Evolutionary conservation across 305 asterid species (phyloP), one percentile per base, ranked within the genome.

Genomic region (Ruellia speciosa): DNA sequence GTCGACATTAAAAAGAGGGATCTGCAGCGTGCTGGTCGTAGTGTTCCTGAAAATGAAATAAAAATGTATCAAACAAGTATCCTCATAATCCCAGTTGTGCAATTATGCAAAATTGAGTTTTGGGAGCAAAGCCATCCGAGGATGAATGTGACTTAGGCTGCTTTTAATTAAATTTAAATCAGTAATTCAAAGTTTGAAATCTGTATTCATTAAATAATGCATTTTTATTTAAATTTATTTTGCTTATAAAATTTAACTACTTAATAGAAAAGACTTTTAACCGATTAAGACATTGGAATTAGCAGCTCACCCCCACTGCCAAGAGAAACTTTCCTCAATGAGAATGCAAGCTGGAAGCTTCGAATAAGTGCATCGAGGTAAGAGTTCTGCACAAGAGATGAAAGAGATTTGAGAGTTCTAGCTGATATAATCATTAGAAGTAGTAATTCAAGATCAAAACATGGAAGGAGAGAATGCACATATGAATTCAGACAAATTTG

Each of bases 11-110:
- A 80, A 77, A 77, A 93, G 46, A 93, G 95, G 65, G 99, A 93
- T 77, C 99, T 83, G 43, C 92, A 81, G 24, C 97, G 89, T 65
- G 99, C 82, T 54, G 93, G 88, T 53, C 88, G 90, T 53, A 89
- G 72, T 17, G 72, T 64, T 60, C 94, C 97, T 89, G 94, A 69
- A 82, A 74, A 43, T 3, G 4, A 47, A 13, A 15, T 15, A 15
- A 15, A 14, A 6, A 1, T 14, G 18, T 6, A 16, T 47, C 20
- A 16, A 47, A 43, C 49, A 43, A 13, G 15, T 12, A 24, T 24
- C 31, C 31, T 24, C 31, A 24, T 24, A 24, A 24, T 24, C 31
- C 4, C 31, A 24, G 31, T 24, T 24, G 31, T 24, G 4, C 31
- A 24, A 24, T 1, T 24, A 24, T 24, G 31, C 31, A 24, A 1